Base-by-base conservation (phyloP, 1,139 yeast species). In the Suhomyces kunorum region DNA sequence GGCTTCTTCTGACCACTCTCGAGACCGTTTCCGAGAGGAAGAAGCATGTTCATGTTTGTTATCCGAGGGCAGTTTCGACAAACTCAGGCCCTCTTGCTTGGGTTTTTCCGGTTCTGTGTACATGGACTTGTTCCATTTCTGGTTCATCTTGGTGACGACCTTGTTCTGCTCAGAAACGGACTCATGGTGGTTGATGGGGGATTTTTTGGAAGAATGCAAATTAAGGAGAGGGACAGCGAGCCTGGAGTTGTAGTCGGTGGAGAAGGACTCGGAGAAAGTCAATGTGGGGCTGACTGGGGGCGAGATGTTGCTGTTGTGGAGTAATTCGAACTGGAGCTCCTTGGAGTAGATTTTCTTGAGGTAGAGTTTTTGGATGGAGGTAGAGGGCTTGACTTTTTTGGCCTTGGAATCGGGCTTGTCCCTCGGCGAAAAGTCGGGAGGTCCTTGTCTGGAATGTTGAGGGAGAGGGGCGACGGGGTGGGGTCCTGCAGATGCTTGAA, bases 281-380 rank as follows among this genome's bases (percentile, higher is more conserved):
- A 38, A 28, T 23, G 39, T 37, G 23, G 44, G 47, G 16, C 36
- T 42, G 3, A 39, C 38, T 1, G 45, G 43, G 28, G 54, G 50
- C 4, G 56, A 44, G 13, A 39, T 41, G 36, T 43, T 41, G 28
- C 40, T 24, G 30, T 46, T 36, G 24, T 48, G 46, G 22, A 57
- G 48, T 17, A 69, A 50, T 47, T 71, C 76, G 20, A 66, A 44
- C 47, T 70, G 69, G 9, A 71, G 52, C 32, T 70, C 76, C 45
- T 69, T 71, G 17, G 72, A 66, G 40, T 61, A 62, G 2, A 68
- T 54, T 42, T 65, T 62, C 41, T 64, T 64, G 41, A 64, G 50
- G 38, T 55, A 56, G 42, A 59, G 47, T 28, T 64, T 40, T 18
- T 40, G 46, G 28, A 43, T 34, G 22, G 42, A 29, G 8, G 38